A percentile compares a stretch with the other conserved stretches of the same genome.
These are phyloP conservation scores for Symbiodinium pilosum DNA, from an alignment of 73 alveolate species.

Conservation along the genomic window DNA sequence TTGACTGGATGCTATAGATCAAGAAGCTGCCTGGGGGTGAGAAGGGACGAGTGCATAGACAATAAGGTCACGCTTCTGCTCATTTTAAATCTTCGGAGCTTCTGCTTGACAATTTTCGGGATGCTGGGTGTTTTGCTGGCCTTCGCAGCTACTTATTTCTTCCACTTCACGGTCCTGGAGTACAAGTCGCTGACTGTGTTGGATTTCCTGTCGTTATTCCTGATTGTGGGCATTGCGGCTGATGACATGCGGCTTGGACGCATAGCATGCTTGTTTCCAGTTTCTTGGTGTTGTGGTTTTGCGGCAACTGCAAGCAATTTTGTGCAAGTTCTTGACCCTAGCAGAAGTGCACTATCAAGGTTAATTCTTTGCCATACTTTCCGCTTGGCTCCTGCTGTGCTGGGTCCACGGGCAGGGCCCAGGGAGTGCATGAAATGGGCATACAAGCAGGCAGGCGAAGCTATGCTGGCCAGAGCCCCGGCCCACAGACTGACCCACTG, in stretches of 20 bases:
- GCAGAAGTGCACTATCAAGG: too few species aligned
- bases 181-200: slow-evolving; percentile 38
- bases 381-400: slow-evolving; percentile 66
- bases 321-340: too few species aligned
- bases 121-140: slow-evolving; percentile 65
- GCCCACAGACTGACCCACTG: background rate
- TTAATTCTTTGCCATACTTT: slow-evolving; percentile 57
- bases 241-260: slow-evolving; percentile 34
- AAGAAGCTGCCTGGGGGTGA: too few species aligned
- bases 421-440: slow-evolving; percentile 76
- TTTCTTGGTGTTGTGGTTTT: background rate
- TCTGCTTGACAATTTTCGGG: slow-evolving; percentile 22
- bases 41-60: background rate
- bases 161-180: slow-evolving; percentile 38
- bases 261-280: background rate
- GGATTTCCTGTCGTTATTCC: slow-evolving; percentile 46
- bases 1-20: background rate
- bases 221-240: slow-evolving; percentile 57
- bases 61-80: slow-evolving; percentile 8
- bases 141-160: slow-evolving; percentile 31
- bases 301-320: background rate
- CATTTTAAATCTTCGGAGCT: slow-evolving; percentile 25
- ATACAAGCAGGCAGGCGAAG: slow-evolving; percentile 62
- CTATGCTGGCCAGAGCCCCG: slow-evolving; percentile 25
- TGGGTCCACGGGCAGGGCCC: slow-evolving; percentile 27